Base-by-base conservation (phyloP, 2,329 filamentous ascomycete species). In the Dendryphion nanum region DNA sequence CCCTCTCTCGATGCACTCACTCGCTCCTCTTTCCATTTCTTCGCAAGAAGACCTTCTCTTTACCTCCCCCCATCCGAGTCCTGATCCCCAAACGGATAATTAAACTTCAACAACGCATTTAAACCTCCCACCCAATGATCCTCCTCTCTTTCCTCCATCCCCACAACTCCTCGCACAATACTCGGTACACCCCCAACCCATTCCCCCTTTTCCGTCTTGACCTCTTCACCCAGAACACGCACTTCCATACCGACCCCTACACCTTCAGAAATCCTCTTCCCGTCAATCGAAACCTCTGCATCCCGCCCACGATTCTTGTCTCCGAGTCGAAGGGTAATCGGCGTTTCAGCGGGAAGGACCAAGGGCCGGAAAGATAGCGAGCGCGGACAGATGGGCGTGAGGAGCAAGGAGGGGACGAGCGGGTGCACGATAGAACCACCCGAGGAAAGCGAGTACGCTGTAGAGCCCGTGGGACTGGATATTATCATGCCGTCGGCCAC, bases 71-170 rank as follows among this genome's bases (percentile, higher is more conserved):
- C 17, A 18, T 40, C 32, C 13, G 19, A 14, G 34, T 63, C 60
- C 40, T 65, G 61, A 32, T 66, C 84, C 1, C 93, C 93, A 73
- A 97, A 97, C 0, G 91, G 90, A 69, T 95, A 88, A 64, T 98
- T 98, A 64, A 97, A 98, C 71, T 98, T 98, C 52, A 98, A 70
- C 57, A 97, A 63, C 7, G 89, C 88, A 60, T 95, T 98, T 59
- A 98, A 68, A 0, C 93, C 91, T 1, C 91, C 91, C 2, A 98
- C 91, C 93, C 93, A 98, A 14, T 91, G 89, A 64, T 97, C 91
- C 55, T 96, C 89, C 17, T 75, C 73, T 51, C 76, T 71, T 52
- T 57, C 57, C 14, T 61, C 63, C 33, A 38, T 17, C 16, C 64
- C 58, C 8, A 44, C 50, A 0, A 66, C 65, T 32, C 76, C 78